Evolutionary conservation across 805 yeast species (phyloP).

Genomic region (Candida caryicola): DNA sequence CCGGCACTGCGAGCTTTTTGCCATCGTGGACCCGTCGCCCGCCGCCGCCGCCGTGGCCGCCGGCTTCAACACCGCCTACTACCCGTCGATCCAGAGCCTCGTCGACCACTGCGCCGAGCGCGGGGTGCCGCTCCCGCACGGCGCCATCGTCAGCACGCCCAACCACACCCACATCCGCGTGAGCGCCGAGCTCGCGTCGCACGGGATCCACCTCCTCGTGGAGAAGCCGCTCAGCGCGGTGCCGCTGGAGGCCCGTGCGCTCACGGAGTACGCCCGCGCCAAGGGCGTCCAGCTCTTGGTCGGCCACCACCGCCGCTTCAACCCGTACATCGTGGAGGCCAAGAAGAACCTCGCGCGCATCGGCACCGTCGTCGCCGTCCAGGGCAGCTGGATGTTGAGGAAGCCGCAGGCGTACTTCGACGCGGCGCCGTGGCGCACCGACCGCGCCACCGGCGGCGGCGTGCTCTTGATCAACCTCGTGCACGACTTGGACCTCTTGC

Average conservation of each 20-base stretch:
- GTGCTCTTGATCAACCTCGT: conserved; percentile 39
- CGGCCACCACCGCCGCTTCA: conserved; percentile 44
- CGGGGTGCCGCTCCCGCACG: conserved; percentile 30
- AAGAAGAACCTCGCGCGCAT: conserved; percentile 29
- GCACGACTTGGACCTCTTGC: conserved; percentile 42
- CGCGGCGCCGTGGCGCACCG: conserved; percentile 40
- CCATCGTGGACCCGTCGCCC: conserved; percentile 24
- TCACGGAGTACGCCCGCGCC: conserved; percentile 25
- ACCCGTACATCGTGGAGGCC: conserved; percentile 39
- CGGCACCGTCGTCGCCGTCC: conserved; percentile 36
- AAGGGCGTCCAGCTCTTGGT: conserved; percentile 32
- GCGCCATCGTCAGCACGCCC: conserved; percentile 42
- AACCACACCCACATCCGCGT: conserved; percentile 39
- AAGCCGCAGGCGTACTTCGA: conserved; percentile 34
- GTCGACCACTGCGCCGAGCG: conserved; percentile 15
- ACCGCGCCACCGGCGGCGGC: conserved; percentile 36
- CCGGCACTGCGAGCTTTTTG: conserved; percentile 21
- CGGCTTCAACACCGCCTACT: conserved; percentile 16
- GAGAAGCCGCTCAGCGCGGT: conserved; percentile 40
- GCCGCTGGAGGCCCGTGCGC: conserved; percentile 32
- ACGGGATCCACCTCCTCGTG: conserved; percentile 36
- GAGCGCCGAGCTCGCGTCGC: conserved; percentile 30
- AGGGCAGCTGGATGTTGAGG: conserved; percentile 40
- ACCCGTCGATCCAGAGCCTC: conserved; percentile 18
- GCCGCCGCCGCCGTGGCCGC: conserved; percentile 19